Conservation (phyloP, 2,329 filamentous ascomycete genomes). For the Emmonsiellopsis sp. region DNA sequence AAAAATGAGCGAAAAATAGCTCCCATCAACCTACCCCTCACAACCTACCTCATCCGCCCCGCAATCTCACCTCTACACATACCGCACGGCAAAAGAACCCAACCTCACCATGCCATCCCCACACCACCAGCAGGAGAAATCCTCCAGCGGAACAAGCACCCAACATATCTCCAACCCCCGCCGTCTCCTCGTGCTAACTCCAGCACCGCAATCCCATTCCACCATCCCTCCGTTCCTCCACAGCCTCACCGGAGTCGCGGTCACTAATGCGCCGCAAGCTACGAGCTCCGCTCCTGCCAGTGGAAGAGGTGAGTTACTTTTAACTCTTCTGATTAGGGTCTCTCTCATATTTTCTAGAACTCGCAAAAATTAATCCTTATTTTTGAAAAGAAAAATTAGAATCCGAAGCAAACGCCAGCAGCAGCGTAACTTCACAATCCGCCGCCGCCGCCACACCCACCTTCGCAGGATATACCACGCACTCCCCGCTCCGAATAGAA, state of each 20-base stretch:
- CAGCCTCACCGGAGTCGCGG: constrained; percentile 25
- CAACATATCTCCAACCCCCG: constrained; percentile 29
- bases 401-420: neutral
- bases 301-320: neutral
- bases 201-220: constrained; percentile 24
- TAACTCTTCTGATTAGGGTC: neutral
- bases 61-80: neutral
- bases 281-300: neutral
- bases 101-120: neutral
- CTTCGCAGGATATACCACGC: constrained; percentile 40
- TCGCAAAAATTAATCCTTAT: no score
- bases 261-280: constrained; percentile 15
- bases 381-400: neutral
- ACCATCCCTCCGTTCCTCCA: constrained; percentile 30
- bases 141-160: constrained; percentile 1
- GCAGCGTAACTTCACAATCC: neutral
- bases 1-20: no score
- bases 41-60: neutral
- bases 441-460: constrained; percentile 17
- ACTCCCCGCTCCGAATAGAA: constrained; percentile 30
- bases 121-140: constrained; percentile 6
- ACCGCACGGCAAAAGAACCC: neutral
- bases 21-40: neutral
- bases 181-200: constrained; percentile 33
- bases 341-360: no score